Evolutionary conservation across 306 rosid genomes (phyloP).

Genomic region (Vicia villosa): DNA sequence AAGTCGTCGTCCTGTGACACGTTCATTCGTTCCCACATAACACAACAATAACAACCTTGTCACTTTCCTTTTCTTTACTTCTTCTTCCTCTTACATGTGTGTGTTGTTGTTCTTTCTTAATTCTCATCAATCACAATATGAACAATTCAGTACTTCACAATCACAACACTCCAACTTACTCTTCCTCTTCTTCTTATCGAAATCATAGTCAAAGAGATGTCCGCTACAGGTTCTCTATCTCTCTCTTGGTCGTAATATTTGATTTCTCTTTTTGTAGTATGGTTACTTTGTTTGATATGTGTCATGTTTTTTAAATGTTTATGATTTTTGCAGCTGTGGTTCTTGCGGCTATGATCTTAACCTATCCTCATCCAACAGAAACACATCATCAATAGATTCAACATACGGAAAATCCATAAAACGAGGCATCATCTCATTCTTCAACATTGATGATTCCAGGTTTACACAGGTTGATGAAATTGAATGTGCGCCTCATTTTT

Average conservation of each 20-base stretch:
- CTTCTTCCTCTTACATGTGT: background rate
- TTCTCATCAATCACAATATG: conserved; percentile 33
- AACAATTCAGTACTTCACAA: conserved; percentile 35
- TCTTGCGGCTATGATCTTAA: conserved; percentile 82
- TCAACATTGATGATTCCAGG: conserved; percentile 74
- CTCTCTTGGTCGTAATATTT: background rate
- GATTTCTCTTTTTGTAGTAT: background rate
- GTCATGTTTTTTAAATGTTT: background rate
- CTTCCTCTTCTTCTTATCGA: conserved; percentile 56
- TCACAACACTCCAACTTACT: conserved; percentile 30
- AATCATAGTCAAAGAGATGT: conserved; percentile 61
- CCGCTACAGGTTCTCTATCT: conserved; percentile 64
- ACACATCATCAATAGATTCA: conserved; percentile 71
- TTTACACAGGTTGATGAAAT: conserved; percentile 74
- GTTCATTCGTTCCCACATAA: conserved; percentile 15
- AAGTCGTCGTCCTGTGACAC: conserved; percentile 21
- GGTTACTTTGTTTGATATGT: no score
- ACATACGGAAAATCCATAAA: conserved; percentile 87
- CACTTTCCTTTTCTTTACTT: conserved; percentile 8
- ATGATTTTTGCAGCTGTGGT: conserved; percentile 67
- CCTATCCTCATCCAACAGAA: conserved; percentile 72
- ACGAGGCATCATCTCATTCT: conserved; percentile 81
- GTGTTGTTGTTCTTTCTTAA: background rate
- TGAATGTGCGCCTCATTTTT: conserved; percentile 69
- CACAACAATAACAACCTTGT: background rate